A percentile compares a stretch with the other conserved stretches of the same genome.
These are phyloP conservation scores for Podospora sp. DNA, from an alignment of 495 filamentous ascomycete genomes.

Conservation along the genomic window DNA sequence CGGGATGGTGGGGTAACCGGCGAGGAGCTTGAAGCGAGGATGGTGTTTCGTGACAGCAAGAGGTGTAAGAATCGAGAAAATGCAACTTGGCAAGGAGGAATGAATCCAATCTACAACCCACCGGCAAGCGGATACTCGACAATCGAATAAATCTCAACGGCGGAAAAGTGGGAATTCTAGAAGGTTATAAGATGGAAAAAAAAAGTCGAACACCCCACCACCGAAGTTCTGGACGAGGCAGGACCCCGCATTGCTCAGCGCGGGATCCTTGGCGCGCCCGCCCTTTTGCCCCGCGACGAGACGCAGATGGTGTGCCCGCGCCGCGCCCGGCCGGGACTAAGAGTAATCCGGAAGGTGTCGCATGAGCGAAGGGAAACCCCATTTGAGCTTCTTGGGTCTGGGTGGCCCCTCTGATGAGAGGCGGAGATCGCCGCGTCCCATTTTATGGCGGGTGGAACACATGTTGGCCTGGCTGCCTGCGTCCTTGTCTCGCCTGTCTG, in stretches of 20 bases:
- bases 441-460: not conserved
- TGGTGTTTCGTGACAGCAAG: not conserved
- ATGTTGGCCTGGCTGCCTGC: not conserved
- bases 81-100: not conserved
- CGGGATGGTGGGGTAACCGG: slow-evolving; percentile 17
- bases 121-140: not conserved
- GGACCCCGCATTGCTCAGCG: slow-evolving; percentile 7
- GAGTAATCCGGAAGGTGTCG: slow-evolving; percentile 13
- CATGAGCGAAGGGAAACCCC: not conserved
- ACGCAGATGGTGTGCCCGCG: not conserved
- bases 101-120: not conserved
- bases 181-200: slow-evolving; percentile 1
- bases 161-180: slow-evolving; percentile 3
- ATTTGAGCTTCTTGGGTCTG: not conserved
- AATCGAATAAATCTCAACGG: not conserved
- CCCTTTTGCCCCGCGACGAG: not conserved
- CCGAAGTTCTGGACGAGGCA: not conserved
- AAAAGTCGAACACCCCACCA: slow-evolving; percentile 14
- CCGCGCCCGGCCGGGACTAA: not conserved
- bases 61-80: not conserved
- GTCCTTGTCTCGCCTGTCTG: not conserved
- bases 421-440: slow-evolving; percentile 17
- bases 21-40: not conserved
- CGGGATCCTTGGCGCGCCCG: slow-evolving; percentile 1
- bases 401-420: not conserved